A percentile compares a stretch with the other conserved stretches of the same genome.
Evolutionary conservation across 139 green algal genomes (phyloP).

Genomic region (Chlamydomonas schloesseri): DNA sequence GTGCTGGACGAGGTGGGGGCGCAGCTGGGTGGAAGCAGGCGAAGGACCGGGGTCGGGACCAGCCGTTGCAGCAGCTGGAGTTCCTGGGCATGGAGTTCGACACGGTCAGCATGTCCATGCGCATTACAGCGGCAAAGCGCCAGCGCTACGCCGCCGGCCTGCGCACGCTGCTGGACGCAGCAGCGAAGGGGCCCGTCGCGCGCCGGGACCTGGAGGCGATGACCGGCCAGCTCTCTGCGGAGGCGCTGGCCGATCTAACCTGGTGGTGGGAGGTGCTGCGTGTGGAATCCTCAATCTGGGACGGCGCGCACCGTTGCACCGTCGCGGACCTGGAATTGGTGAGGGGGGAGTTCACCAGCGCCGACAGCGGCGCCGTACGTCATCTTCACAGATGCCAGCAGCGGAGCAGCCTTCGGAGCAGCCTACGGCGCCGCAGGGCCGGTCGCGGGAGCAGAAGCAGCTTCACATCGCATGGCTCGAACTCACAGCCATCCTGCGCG

Average conservation of each 20-base stretch:
- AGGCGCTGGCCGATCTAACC: background rate
- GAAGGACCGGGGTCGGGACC: background rate
- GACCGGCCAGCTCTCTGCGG: background rate
- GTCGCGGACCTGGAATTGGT: constrained; percentile 11
- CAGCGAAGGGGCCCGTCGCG: background rate
- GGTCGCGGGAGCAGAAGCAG: background rate
- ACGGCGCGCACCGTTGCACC: background rate
- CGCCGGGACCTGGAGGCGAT: background rate
- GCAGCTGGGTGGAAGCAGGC: constrained; percentile 8
- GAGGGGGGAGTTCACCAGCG: background rate
- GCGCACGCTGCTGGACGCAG: background rate
- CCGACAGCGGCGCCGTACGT: too few species aligned
- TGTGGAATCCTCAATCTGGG: background rate
- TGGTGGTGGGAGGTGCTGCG: background rate
- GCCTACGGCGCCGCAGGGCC: background rate
- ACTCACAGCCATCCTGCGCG: background rate
- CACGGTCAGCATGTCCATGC: background rate
- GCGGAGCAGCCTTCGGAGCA: background rate
- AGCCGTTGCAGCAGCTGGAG: constrained; percentile 22
- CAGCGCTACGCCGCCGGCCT: background rate
- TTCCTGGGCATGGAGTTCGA: constrained; percentile 25
- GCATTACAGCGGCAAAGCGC: background rate
- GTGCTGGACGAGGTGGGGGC: background rate
- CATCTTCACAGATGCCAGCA: constrained; percentile 48
- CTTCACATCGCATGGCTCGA: constrained; percentile 30